Percentiles rank a stretch among this genome's conserved stretches.
phyloP scores from a whole-genome alignment of 805 yeast species.

The Candida easanensis region DNA sequence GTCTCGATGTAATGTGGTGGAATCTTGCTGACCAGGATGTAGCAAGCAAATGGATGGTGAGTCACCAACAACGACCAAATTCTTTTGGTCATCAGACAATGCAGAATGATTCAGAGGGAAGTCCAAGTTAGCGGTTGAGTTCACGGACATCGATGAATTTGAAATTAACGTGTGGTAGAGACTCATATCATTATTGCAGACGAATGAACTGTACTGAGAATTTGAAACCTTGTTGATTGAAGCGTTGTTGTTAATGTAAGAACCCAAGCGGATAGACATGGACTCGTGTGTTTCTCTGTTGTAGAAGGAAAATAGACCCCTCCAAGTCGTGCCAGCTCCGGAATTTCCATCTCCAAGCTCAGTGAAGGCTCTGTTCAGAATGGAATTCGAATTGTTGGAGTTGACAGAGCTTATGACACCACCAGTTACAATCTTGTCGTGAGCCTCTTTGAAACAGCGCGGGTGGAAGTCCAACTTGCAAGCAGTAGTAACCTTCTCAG shows the following conservation, averaged over 20 bases:
- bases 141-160: constrained; percentile 43
- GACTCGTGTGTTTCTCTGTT: constrained; percentile 47
- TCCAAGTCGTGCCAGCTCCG: constrained; percentile 38
- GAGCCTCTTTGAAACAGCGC: constrained; percentile 60
- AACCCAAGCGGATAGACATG: constrained; percentile 62
- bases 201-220: constrained; percentile 51
- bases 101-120: constrained; percentile 75
- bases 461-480: constrained; percentile 63
- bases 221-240: constrained; percentile 44
- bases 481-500: constrained; percentile 34
- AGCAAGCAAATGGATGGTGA: constrained; percentile 58
- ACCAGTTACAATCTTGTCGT: constrained; percentile 52
- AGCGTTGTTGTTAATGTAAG: constrained; percentile 81
- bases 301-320: constrained; percentile 64
- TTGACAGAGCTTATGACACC: constrained; percentile 41
- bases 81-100: constrained; percentile 59
- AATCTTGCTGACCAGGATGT: constrained; percentile 35
- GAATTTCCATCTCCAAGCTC: constrained; percentile 25
- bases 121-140: constrained; percentile 46
- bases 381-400: constrained; percentile 9
- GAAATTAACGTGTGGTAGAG: constrained; percentile 63
- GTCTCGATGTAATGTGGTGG: constrained; percentile 27
- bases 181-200: constrained; percentile 81
- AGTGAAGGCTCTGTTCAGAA: constrained; percentile 5
- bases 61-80: constrained; percentile 74